Evolutionary conservation across 208 protist genomes (phyloP).

Genomic region (Acanthamoeba triangularis): DNA sequence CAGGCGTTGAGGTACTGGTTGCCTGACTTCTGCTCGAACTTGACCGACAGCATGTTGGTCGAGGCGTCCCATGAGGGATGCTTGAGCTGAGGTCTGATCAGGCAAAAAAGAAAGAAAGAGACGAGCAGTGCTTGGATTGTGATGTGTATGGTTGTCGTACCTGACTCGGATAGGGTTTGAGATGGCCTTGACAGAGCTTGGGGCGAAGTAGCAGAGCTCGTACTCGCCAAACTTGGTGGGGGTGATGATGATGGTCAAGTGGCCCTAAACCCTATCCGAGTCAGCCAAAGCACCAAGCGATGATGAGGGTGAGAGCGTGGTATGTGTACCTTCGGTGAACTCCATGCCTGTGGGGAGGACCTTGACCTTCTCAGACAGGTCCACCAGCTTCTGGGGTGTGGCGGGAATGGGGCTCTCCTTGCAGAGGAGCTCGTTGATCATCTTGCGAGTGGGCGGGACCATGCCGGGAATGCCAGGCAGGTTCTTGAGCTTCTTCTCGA

Average conservation of each 20-base stretch:
- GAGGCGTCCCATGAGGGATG: neutral
- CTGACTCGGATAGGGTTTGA: constrained; percentile 45
- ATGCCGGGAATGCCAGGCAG: constrained; percentile 63
- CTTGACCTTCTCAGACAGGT: neutral
- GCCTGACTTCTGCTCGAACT: constrained; percentile 41
- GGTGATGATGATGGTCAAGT: constrained; percentile 27
- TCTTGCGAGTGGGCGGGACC: constrained; percentile 45
- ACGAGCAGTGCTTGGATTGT: neutral
- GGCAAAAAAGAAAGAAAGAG: neutral
- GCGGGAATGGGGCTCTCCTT: constrained; percentile 34
- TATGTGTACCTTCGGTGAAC: constrained; percentile 33
- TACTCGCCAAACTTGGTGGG: constrained; percentile 51
- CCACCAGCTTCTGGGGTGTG: neutral
- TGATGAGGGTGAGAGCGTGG: neutral
- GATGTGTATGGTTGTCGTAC: neutral
- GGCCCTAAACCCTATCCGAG: too few species aligned
- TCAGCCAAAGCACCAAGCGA: too few species aligned
- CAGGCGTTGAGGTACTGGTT: constrained; percentile 70
- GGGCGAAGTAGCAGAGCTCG: constrained; percentile 71
- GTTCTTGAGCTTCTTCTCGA: constrained; percentile 70
- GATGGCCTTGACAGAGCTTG: constrained; percentile 40
- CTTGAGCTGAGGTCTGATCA: constrained; percentile 20
- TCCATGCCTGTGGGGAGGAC: constrained; percentile 31
- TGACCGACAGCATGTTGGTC: constrained; percentile 26
- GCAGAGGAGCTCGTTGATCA: constrained; percentile 49